Conservation (phyloP, 768 basidiomycete species). For the Pholiota microspora region DNA sequence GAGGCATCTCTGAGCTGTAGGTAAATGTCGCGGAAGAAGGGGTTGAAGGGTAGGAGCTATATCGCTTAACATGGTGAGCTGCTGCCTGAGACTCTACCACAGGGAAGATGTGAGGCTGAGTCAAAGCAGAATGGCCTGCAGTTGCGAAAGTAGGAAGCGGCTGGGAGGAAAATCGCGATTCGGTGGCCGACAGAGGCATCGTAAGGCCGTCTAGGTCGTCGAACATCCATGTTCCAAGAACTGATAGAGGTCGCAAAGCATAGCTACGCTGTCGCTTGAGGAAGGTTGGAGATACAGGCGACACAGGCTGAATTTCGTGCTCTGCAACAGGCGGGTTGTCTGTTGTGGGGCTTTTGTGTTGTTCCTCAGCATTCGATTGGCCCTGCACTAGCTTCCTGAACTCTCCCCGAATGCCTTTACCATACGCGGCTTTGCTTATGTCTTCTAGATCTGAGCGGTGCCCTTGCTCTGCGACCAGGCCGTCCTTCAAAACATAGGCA, state of each 20-base stretch:
- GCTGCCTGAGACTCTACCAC: background rate
- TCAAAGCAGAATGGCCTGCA: background rate
- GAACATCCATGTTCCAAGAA: constrained; percentile 80
- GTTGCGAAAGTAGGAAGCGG: background rate
- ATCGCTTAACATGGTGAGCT: background rate
- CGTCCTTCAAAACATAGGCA: constrained; percentile 87
- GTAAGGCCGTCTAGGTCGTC: constrained; percentile 75
- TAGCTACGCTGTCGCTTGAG: background rate
- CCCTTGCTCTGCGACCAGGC: constrained; percentile 82
- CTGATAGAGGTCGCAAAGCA: constrained; percentile 16
- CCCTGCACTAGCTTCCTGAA: constrained; percentile 67
- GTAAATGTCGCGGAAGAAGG: background rate
- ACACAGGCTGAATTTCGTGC: background rate
- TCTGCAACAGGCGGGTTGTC: background rate
- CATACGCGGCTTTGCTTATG: constrained; percentile 11
- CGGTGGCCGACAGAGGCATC: background rate
- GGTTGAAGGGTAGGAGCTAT: background rate
- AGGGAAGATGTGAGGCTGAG: background rate
- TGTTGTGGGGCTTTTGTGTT: too few species aligned
- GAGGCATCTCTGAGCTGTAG: background rate
- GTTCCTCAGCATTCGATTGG: constrained; percentile 34
- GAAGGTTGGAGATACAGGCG: background rate
- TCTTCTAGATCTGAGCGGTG: constrained; percentile 78
- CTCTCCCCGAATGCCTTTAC: constrained; percentile 44
- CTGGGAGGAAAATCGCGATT: background rate